These are phyloP conservation scores for Didymella segeticola DNA, from an alignment of 2,329 filamentous ascomycete genomes.

Conservation along the genomic window DNA sequence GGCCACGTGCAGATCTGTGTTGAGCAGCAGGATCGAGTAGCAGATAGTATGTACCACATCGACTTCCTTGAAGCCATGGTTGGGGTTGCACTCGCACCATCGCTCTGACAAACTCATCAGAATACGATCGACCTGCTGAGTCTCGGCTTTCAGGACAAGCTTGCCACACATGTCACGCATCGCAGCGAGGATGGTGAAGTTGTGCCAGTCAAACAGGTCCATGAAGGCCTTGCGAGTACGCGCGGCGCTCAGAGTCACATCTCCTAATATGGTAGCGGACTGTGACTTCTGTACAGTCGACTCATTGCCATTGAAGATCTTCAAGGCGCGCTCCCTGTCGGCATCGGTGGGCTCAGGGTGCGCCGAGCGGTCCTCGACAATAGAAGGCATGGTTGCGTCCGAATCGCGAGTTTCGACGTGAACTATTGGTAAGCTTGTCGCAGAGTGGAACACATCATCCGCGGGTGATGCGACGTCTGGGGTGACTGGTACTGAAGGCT, in stretches of 20 bases:
- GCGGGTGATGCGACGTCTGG: conserved; percentile 46
- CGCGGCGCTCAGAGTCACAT: conserved; percentile 62
- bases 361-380: conserved; percentile 41
- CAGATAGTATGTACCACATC: conserved; percentile 97
- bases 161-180: conserved; percentile 82
- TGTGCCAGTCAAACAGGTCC: conserved; percentile 86
- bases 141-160: conserved; percentile 85
- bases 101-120: conserved; percentile 85
- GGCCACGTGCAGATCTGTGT: conserved; percentile 93
- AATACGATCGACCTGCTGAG: conserved; percentile 95
- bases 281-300: conserved; percentile 79
- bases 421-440: conserved; percentile 58
- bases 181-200: conserved; percentile 78
- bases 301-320: conserved; percentile 85
- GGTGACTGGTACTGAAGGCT: conserved; percentile 40
- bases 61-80: conserved; percentile 88
- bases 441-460: conserved; percentile 56
- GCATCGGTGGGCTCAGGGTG: conserved; percentile 62
- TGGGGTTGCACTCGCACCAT: conserved; percentile 93
- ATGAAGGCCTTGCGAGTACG: conserved; percentile 79
- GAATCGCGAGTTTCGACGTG: conserved; percentile 57
- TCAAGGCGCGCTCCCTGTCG: conserved; percentile 78
- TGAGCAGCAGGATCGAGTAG: conserved; percentile 93
- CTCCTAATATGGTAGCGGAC: conserved; percentile 88
- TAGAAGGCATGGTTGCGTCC: conserved; percentile 41